phyloP scores from a whole-genome alignment of 495 filamentous ascomycete species.

The Trichoderma erinaceum region DNA sequence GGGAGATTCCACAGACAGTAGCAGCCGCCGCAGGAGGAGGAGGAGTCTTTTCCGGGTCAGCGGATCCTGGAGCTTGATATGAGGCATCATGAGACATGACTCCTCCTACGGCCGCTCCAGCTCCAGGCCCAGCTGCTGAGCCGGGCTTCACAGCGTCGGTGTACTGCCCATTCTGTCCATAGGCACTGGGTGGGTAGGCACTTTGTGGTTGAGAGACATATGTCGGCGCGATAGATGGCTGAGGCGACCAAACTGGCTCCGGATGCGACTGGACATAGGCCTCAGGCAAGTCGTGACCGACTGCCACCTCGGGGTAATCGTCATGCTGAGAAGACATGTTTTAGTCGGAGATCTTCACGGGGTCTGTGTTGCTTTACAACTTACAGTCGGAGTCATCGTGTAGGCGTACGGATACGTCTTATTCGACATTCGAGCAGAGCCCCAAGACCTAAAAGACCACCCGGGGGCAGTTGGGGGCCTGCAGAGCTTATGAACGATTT shows the following conservation, averaged over 20 bases:
- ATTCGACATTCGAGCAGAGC: conserved; percentile 18
- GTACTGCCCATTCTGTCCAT: background rate
- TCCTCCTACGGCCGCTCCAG: background rate
- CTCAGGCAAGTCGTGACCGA: background rate
- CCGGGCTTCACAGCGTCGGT: background rate
- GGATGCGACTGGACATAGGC: background rate
- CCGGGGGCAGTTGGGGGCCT: background rate
- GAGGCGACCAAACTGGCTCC: conserved; percentile 1
- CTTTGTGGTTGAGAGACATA: background rate
- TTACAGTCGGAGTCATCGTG: conserved; percentile 23
- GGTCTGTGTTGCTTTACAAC: conserved; percentile 7
- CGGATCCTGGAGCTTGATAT: background rate
- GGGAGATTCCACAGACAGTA: conserved; percentile 1
- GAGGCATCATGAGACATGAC: background rate
- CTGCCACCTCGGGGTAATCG: background rate
- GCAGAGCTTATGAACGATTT: background rate
- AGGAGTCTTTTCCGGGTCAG: background rate
- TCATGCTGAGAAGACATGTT: background rate
- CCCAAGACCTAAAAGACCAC: background rate
- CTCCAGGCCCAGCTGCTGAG: background rate
- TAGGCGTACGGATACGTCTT: conserved; percentile 20
- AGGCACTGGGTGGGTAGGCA: background rate
- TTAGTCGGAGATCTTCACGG: conserved; percentile 5
- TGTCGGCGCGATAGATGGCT: conserved; percentile 1
- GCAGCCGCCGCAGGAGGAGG: background rate